Evolutionary conservation across 768 basidiomycete species (phyloP).

Genomic region (Boletus rex-veris): DNA sequence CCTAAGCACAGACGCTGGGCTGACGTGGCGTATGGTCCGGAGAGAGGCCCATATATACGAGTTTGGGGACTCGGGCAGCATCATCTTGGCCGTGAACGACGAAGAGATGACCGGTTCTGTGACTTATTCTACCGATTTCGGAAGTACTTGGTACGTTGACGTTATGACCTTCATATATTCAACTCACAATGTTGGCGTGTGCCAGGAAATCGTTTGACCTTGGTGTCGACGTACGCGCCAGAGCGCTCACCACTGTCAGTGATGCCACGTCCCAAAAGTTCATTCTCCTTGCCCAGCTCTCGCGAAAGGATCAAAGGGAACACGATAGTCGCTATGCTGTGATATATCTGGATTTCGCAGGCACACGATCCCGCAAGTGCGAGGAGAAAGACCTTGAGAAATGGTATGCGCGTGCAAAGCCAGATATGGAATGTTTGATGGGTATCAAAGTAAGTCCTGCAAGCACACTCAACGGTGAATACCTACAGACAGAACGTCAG

Average conservation of each 20-base stretch:
- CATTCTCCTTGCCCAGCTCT: slow-evolving; percentile 76
- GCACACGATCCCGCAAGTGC: slow-evolving; percentile 68
- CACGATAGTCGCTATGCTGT: slow-evolving; percentile 60
- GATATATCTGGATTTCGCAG: slow-evolving; percentile 81
- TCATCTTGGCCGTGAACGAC: slow-evolving; percentile 80
- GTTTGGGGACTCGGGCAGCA: slow-evolving; percentile 86
- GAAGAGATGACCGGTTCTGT: slow-evolving; percentile 70
- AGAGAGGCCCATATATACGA: slow-evolving; percentile 88
- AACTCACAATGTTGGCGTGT: neutral
- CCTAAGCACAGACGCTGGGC: slow-evolving; percentile 84
- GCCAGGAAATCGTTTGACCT: slow-evolving; percentile 68
- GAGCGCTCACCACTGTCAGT: slow-evolving; percentile 81
- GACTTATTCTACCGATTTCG: slow-evolving; percentile 79
- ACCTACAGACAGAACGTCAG: slow-evolving; percentile 35
- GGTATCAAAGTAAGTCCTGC: slow-evolving; percentile 74
- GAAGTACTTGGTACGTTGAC: slow-evolving; percentile 71
- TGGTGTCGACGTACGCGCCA: slow-evolving; percentile 66
- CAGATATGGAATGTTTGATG: slow-evolving; percentile 79
- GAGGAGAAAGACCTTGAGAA: slow-evolving; percentile 67
- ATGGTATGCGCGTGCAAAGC: slow-evolving; percentile 78
- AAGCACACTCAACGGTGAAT: neutral
- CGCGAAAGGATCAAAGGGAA: slow-evolving; percentile 53
- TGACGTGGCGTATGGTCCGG: slow-evolving; percentile 78
- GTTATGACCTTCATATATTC: neutral
- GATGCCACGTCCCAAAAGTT: slow-evolving; percentile 98